Conservation (phyloP, 2,329 filamentous ascomycete species). For the Venturiaceae sp. region DNA sequence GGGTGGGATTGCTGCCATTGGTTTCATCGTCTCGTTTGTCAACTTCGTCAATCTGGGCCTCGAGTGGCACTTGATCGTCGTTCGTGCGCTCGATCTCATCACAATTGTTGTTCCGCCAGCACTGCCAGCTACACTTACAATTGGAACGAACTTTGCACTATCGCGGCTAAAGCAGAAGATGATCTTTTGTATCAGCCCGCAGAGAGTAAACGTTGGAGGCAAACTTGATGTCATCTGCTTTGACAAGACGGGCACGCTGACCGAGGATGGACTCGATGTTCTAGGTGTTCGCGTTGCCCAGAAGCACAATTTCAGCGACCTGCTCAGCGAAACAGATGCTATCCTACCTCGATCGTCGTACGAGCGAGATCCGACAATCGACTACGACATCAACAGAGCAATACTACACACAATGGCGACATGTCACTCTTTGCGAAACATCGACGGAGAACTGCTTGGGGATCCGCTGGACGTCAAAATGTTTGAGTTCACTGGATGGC, state of each 20-base stretch:
- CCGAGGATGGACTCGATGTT: constrained; percentile 91
- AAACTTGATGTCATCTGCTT: constrained; percentile 96
- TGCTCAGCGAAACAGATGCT: constrained; percentile 56
- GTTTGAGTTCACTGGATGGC: constrained; percentile 95
- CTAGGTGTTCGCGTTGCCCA: constrained; percentile 76
- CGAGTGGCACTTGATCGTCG: constrained; percentile 81
- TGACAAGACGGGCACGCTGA: constrained; percentile 97
- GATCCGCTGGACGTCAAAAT: constrained; percentile 96
- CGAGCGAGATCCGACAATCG: constrained; percentile 49
- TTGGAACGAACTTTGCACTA: constrained; percentile 92
- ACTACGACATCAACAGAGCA: constrained; percentile 55
- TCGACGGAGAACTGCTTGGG: constrained; percentile 82
- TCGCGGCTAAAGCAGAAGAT: constrained; percentile 75
- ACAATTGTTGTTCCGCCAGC: constrained; percentile 97
- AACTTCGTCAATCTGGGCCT: constrained; percentile 84
- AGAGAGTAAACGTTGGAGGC: constrained; percentile 91
- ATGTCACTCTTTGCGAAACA: constrained; percentile 79
- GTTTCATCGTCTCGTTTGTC: constrained; percentile 82
- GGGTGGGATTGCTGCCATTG: constrained; percentile 73
- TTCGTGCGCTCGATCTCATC: constrained; percentile 87
- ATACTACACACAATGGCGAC: constrained; percentile 94
- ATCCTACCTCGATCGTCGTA: constrained; percentile 46
- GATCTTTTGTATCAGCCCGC: constrained; percentile 96
- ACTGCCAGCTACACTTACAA: constrained; percentile 86
- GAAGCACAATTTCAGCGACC: constrained; percentile 61